phyloP scores from a whole-genome alignment of 495 filamentous ascomycete genomes.

The Aeminium ludgeri region DNA sequence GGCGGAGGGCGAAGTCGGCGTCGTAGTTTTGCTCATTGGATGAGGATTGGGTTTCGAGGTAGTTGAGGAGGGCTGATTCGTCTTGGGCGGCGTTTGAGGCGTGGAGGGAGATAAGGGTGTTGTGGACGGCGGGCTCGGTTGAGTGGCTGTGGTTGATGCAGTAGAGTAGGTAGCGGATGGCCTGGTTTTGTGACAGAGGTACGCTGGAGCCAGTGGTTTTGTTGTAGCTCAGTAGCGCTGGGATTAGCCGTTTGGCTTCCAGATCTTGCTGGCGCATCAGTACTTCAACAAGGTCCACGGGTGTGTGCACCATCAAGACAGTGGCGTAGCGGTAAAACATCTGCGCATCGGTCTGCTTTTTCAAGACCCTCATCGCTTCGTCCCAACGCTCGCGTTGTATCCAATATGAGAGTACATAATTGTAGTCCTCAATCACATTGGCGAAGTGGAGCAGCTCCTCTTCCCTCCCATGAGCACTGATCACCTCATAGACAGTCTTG shows the following conservation, averaged over 20 bases:
- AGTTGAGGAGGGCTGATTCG: conserved; percentile 68
- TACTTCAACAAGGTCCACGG: conserved; percentile 75
- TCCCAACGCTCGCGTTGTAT: conserved; percentile 87
- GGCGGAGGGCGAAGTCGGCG: conserved; percentile 87
- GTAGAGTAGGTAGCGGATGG: conserved; percentile 82
- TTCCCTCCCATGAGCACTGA: conserved; percentile 87
- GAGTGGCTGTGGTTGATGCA: conserved; percentile 77
- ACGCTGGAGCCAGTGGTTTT: conserved; percentile 39
- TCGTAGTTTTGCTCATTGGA: conserved; percentile 56
- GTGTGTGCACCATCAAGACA: conserved; percentile 81
- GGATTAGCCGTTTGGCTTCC: conserved; percentile 76
- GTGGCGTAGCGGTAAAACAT: conserved; percentile 92
- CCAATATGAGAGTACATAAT: conserved; percentile 93
- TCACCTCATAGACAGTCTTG: conserved; percentile 87
- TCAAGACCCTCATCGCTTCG: conserved; percentile 74
- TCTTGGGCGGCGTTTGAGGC: conserved; percentile 68
- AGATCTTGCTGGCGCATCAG: conserved; percentile 82
- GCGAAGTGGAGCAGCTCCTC: conserved; percentile 85
- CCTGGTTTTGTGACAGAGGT: conserved; percentile 62
- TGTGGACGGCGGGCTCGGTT: conserved; percentile 81
- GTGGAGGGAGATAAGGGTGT: conserved; percentile 91
- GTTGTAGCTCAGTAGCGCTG: conserved; percentile 85
- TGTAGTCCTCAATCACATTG: conserved; percentile 71
- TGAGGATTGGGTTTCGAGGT: conserved; percentile 60
- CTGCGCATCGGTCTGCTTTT: conserved; percentile 76